Conservation (phyloP, 1,284 basidiomycete species). For the Fomitopsis betulina region DNA sequence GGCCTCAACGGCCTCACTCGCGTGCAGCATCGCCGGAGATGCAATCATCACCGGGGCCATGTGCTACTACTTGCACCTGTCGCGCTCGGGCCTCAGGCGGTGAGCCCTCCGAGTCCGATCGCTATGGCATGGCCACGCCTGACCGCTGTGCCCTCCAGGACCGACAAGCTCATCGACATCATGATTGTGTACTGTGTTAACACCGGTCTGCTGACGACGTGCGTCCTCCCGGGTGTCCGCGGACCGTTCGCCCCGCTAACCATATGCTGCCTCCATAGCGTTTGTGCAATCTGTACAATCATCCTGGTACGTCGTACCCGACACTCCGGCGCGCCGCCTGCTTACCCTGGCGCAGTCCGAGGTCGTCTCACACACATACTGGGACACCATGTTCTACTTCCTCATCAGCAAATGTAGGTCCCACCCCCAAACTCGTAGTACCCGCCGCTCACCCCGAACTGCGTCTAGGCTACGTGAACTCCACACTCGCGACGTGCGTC, state of each 20-base stretch:
- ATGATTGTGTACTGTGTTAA: conserved; percentile 7
- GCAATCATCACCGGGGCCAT: conserved; percentile 1
- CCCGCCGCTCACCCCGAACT: background rate
- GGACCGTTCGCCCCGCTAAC: background rate
- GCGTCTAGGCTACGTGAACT: conserved; percentile 5
- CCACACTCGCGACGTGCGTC: conserved; percentile 5
- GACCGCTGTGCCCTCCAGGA: background rate
- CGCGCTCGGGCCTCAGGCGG: conserved; percentile 1
- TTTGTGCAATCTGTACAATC: conserved; percentile 5
- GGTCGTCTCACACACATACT: conserved; percentile 1
- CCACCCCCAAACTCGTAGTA: background rate
- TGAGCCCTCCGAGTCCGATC: background rate
- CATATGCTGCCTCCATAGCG: background rate
- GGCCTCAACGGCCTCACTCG: conserved; percentile 4
- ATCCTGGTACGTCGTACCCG: conserved; percentile 1
- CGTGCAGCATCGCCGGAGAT: conserved; percentile 6
- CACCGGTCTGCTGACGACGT: conserved; percentile 6
- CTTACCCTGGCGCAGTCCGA: background rate
- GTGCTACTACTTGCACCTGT: conserved; percentile 2
- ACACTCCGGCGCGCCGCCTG: background rate
- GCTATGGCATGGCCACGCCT: no score
- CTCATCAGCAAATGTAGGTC: conserved; percentile 6
- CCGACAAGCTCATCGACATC: conserved; percentile 8
- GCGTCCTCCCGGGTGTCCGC: background rate
- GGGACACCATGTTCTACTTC: conserved; percentile 6